Percentiles rank a stretch among this genome's conserved stretches.
Conservation (phyloP, 2,329 filamentous ascomycete species). For the Fusarium beomiforme region DNA sequence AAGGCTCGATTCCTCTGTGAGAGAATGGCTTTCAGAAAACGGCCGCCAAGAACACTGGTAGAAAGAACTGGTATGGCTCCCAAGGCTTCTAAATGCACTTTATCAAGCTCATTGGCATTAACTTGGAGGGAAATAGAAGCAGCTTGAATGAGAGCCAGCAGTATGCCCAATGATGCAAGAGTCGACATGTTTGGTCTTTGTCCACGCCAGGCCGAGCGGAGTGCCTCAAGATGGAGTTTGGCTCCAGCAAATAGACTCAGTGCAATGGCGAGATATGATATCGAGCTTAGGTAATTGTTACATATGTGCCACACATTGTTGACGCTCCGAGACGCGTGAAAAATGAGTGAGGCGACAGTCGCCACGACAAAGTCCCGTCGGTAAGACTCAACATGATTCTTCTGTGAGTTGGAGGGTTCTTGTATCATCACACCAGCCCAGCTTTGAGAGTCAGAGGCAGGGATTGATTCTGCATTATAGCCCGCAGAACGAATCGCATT, state of each 20-base stretch:
- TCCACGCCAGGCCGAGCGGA: background rate
- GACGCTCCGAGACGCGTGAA: background rate
- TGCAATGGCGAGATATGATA: fast-evolving
- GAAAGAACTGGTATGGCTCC: background rate
- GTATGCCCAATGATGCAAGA: background rate
- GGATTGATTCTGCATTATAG: background rate
- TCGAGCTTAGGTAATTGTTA: no score
- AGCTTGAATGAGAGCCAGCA: background rate
- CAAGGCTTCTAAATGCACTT: fast-evolving
- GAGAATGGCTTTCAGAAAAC: background rate
- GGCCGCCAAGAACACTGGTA: background rate
- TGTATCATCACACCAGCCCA: background rate
- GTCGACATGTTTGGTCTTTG: background rate
- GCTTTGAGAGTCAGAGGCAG: background rate
- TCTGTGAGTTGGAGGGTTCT: background rate
- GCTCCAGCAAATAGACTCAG: background rate
- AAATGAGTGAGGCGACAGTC: background rate
- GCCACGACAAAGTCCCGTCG: background rate
- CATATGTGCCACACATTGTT: fast-evolving
- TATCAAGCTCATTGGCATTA: fast-evolving
- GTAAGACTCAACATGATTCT: background rate
- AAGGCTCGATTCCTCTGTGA: fast-evolving
- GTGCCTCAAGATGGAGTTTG: fast-evolving
- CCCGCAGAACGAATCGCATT: background rate
- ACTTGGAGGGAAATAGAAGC: fast-evolving